Percentiles rank a stretch among this genome's conserved stretches.
Evolutionary conservation across 768 basidiomycete genomes (phyloP).

Genomic region (Guyanaporus albipodus): DNA sequence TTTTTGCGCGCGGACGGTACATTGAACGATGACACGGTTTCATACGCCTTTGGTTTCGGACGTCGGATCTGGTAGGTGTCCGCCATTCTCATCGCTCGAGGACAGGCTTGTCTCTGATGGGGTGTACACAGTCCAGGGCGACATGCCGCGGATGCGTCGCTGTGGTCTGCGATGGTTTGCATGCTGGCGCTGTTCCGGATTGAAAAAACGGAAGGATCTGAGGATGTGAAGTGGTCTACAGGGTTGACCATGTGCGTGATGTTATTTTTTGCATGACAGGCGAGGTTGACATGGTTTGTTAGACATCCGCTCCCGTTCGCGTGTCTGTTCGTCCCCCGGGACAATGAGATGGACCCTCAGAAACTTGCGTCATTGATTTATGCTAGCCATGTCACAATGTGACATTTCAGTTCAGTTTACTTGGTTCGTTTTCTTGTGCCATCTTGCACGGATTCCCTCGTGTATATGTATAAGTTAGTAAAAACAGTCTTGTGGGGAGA

Average conservation of each 20-base stretch:
- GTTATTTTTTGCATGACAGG: background rate
- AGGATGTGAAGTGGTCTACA: constrained; percentile 15
- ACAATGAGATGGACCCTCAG: constrained; percentile 12
- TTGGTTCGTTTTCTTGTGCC: too few relatives aligned
- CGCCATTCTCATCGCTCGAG: background rate
- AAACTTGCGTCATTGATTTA: constrained; percentile 12
- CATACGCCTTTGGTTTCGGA: constrained; percentile 20
- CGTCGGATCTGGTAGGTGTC: constrained; percentile 1
- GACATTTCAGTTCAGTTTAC: too few relatives aligned
- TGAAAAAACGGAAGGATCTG: constrained; percentile 13
- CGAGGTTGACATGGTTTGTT: background rate
- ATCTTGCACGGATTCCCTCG: too few relatives aligned
- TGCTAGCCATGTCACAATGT: constrained; percentile 5
- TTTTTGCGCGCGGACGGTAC: background rate
- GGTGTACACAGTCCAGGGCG: constrained; percentile 5
- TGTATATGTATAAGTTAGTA: too few relatives aligned
- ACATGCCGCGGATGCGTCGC: too few relatives aligned
- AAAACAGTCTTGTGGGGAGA: too few relatives aligned
- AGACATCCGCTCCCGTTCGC: constrained; percentile 18
- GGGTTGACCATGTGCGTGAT: constrained; percentile 12
- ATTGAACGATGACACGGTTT: background rate
- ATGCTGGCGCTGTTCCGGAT: too few relatives aligned
- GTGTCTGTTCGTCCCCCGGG: constrained; percentile 13
- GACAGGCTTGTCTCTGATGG: background rate
- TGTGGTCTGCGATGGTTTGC: too few relatives aligned